Evolutionary conservation across 179 eudicot species (phyloP).

Genomic region (Kewa caespitosa): DNA sequence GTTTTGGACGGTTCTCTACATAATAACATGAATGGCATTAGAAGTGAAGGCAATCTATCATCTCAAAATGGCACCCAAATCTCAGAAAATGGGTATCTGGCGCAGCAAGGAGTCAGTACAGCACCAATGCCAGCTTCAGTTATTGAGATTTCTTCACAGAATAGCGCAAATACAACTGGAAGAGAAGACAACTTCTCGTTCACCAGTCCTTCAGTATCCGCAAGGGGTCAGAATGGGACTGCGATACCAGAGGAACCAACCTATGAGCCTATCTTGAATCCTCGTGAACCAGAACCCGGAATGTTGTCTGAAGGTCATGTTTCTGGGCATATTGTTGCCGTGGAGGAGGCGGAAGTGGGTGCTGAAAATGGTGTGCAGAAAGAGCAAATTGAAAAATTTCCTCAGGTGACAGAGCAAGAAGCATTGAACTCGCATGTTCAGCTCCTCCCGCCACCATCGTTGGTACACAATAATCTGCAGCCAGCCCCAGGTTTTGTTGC

Average conservation of each 20-base stretch:
- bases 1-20: not conserved
- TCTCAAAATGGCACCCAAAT: conserved; percentile 3
- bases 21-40: not conserved
- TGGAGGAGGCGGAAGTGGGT: conserved; percentile 19
- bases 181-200: conserved; percentile 21
- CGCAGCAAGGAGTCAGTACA: conserved; percentile 26
- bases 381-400: conserved; percentile 26
- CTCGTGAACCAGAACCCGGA: conserved; percentile 21
- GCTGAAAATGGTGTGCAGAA: conserved; percentile 25
- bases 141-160: conserved; percentile 22
- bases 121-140: conserved; percentile 22
- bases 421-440: conserved; percentile 23
- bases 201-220: conserved; percentile 12
- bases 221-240: conserved; percentile 22
- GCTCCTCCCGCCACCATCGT: conserved; percentile 20
- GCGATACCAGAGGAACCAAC: conserved; percentile 24
- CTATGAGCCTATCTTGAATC: conserved; percentile 16
- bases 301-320: conserved; percentile 21
- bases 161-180: conserved; percentile 17
- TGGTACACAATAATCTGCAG: conserved; percentile 31
- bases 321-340: conserved; percentile 22
- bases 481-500: conserved; percentile 30
- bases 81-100: conserved; percentile 22
- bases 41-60: not conserved
- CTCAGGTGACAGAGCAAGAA: conserved; percentile 27